These are phyloP conservation scores for Turnera subulata DNA, from an alignment of 345 rosid species.

Conservation along the genomic window DNA sequence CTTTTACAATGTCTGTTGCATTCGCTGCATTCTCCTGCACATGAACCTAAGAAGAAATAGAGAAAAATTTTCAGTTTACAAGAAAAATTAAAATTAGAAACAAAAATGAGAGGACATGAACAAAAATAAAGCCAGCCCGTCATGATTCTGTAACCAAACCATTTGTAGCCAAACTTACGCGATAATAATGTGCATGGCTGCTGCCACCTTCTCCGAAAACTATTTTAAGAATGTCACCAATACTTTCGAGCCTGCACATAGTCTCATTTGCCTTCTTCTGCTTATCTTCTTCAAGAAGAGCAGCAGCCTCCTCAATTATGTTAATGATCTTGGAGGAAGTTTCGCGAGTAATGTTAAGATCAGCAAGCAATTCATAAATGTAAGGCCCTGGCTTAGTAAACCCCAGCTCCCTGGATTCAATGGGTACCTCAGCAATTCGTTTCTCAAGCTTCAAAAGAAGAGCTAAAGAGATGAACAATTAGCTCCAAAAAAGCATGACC, in stretches of 20 bases:
- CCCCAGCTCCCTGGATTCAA: conserved; percentile 72
- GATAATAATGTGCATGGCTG: conserved; percentile 61
- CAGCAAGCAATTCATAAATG: conserved; percentile 73
- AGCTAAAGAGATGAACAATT: conserved; percentile 43
- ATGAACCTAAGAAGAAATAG: conserved; percentile 62
- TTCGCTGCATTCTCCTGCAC: conserved; percentile 63
- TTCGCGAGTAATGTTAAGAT: conserved; percentile 71
- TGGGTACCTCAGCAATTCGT: conserved; percentile 71
- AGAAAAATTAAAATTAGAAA: conserved; percentile 2
- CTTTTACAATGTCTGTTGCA: conserved; percentile 54
- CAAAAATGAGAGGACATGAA: conserved; percentile 4
- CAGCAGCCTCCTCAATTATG: conserved; percentile 68
- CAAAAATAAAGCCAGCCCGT: not conserved
- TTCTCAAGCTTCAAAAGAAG: conserved; percentile 88
- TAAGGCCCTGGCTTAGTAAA: conserved; percentile 90
- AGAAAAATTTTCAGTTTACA: conserved; percentile 12
- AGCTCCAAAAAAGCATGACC: conserved; percentile 4
- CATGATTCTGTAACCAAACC: conserved; percentile 3
- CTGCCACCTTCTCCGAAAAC: conserved; percentile 62
- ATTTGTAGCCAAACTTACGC: conserved; percentile 51
- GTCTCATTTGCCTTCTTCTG: conserved; percentile 39
- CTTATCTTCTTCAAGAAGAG: conserved; percentile 73
- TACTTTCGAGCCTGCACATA: conserved; percentile 70
- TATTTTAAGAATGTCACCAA: conserved; percentile 62
- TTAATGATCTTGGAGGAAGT: conserved; percentile 70